Conservation (phyloP, 495 filamentous ascomycete genomes). For the Penicillium macrosclerotiorum region DNA sequence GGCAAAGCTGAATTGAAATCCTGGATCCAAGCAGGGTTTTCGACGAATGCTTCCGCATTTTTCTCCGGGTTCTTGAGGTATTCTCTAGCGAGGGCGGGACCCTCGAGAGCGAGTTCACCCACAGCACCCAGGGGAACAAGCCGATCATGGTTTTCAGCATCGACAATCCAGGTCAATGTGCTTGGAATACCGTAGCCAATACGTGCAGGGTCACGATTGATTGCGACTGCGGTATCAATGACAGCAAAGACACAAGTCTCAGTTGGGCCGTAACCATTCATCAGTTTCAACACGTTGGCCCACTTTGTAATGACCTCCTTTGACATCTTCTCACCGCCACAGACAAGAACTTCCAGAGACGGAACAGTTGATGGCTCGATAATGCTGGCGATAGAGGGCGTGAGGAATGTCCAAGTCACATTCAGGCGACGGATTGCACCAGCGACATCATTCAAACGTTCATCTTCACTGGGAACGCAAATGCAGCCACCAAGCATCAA, state of each 20-base stretch:
- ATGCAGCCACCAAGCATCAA: slow-evolving; percentile 57
- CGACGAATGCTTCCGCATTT: slow-evolving; percentile 48
- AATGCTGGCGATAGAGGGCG: slow-evolving; percentile 51
- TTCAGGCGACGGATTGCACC: slow-evolving; percentile 47
- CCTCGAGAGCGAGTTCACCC: slow-evolving; percentile 54
- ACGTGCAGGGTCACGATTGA: slow-evolving; percentile 35
- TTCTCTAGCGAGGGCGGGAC: slow-evolving; percentile 47
- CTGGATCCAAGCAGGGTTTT: slow-evolving; percentile 34
- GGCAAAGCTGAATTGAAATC: slow-evolving; percentile 20
- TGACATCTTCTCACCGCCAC: slow-evolving; percentile 48
- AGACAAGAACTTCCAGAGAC: slow-evolving; percentile 40
- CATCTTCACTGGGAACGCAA: slow-evolving; percentile 60
- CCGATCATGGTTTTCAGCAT: slow-evolving; percentile 45
- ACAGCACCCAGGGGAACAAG: slow-evolving; percentile 52
- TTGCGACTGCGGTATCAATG: slow-evolving; percentile 31
- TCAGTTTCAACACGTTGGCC: slow-evolving; percentile 45
- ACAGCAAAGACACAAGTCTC: slow-evolving; percentile 47
- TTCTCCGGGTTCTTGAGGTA: slow-evolving; percentile 54
- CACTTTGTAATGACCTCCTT: slow-evolving; percentile 53
- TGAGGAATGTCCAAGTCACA: slow-evolving; percentile 52
- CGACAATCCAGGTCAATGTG: slow-evolving; percentile 55
- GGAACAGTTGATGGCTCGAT: slow-evolving; percentile 47
- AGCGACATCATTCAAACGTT: slow-evolving; percentile 50
- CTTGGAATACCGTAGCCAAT: slow-evolving; percentile 49
- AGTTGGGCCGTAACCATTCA: slow-evolving; percentile 61